phyloP scores from a whole-genome alignment of 225 moss, liverwort and hornwort genomes.

The Physcomitrellopsis africana region DNA sequence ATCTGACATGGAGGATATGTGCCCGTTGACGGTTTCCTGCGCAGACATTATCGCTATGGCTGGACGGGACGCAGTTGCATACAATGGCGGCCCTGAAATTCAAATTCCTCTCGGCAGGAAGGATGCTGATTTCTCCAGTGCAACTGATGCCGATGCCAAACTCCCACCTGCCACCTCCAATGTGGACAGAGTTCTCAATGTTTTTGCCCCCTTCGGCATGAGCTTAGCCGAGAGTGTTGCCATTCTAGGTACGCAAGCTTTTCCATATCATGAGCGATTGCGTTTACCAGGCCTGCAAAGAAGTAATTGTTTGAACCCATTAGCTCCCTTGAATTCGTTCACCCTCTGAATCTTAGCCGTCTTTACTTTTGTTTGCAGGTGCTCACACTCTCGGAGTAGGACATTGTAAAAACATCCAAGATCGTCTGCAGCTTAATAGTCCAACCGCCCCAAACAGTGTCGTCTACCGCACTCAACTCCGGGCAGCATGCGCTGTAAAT shows the following conservation, averaged over 20 bases:
- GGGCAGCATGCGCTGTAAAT: conserved; percentile 55
- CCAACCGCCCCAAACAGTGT: conserved; percentile 45
- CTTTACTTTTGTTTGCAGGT: conserved; percentile 35
- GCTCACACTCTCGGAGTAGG: conserved; percentile 69
- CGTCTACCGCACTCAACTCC: conserved; percentile 47
- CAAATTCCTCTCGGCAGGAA: conserved; percentile 55
- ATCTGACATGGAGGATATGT: conserved; percentile 48
- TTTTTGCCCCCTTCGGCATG: conserved; percentile 58
- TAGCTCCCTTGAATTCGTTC: too few species aligned
- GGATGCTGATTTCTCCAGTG: conserved; percentile 51
- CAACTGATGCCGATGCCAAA: conserved; percentile 35
- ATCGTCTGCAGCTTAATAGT: conserved; percentile 38
- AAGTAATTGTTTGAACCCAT: too few species aligned
- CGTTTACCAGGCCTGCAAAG: too few species aligned
- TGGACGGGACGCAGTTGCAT: conserved; percentile 54
- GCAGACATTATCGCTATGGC: conserved; percentile 70
- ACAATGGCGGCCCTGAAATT: conserved; percentile 53
- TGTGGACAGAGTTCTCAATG: conserved; percentile 43
- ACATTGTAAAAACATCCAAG: conserved; percentile 52
- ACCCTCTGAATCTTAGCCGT: too few species aligned
- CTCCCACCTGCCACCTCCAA: conserved; percentile 42
- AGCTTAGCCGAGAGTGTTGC: conserved; percentile 56
- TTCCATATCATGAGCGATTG: background rate
- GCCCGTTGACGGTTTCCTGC: conserved; percentile 69
- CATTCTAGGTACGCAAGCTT: conserved; percentile 43